These are phyloP conservation scores for Boletus hoseneyae DNA, from an alignment of 1,284 basidiomycete genomes.

Conservation along the genomic window DNA sequence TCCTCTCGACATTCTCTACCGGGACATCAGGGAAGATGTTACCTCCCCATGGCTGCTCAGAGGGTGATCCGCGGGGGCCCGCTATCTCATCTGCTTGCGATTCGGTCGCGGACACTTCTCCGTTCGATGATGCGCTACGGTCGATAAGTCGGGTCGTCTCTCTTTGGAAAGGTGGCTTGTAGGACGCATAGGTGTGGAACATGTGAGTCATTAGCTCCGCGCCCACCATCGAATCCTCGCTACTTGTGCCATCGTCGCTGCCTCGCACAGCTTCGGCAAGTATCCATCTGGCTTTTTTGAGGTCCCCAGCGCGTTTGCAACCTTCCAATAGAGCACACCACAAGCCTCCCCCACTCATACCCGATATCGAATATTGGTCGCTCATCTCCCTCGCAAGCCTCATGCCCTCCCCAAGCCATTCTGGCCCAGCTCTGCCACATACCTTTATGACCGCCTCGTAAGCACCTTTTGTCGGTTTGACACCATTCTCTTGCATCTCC, in stretches of 20 bases:
- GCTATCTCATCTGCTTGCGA: not conserved
- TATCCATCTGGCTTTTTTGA: slow-evolving; percentile 85
- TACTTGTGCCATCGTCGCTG: slow-evolving; percentile 22
- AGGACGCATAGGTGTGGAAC: slow-evolving; percentile 87
- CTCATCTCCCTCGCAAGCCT: slow-evolving; percentile 80
- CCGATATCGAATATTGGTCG: slow-evolving; percentile 35
- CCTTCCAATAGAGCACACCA: slow-evolving; percentile 87
- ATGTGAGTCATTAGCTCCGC: slow-evolving; percentile 79
- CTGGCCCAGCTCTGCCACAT: slow-evolving; percentile 60
- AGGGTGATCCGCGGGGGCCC: not conserved
- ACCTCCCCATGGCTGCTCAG: not conserved
- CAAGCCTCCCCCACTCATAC: slow-evolving; percentile 40
- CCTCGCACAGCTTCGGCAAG: slow-evolving; percentile 77
- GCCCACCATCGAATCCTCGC: slow-evolving; percentile 43
- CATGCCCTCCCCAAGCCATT: slow-evolving; percentile 75
- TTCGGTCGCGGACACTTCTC: slow-evolving; percentile 11
- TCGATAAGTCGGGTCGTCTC: slow-evolving; percentile 40
- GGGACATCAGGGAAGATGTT: slow-evolving; percentile 1
- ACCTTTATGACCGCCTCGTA: slow-evolving; percentile 85
- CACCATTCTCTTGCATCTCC: slow-evolving; percentile 75
- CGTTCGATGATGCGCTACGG: slow-evolving; percentile 5
- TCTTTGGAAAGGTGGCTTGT: slow-evolving; percentile 66
- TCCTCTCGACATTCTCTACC: not conserved
- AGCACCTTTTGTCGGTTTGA: slow-evolving; percentile 59
- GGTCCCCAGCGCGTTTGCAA: slow-evolving; percentile 82